Conservation (phyloP, 106 monocot genomes). For the Dendrobium nobile region DNA sequence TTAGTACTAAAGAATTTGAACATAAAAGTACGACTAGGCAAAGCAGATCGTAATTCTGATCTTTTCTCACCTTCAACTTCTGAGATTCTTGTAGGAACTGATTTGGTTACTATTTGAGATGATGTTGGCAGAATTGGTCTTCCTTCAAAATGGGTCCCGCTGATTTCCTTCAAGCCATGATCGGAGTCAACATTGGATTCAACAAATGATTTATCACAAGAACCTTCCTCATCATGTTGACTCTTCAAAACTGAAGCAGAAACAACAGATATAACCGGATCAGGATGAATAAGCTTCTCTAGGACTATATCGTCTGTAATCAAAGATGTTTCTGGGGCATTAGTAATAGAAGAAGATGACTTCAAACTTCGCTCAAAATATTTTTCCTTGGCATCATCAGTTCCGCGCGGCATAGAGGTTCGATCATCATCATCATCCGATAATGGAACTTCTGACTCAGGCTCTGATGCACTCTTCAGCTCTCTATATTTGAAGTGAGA, state of each 20-base stretch:
- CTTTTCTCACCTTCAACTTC: conserved; percentile 12
- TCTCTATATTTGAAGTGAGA: conserved; percentile 32
- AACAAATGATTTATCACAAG: not conserved
- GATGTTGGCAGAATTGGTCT: conserved; percentile 5
- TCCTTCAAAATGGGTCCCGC: conserved; percentile 29
- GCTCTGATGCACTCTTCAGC: conserved; percentile 34
- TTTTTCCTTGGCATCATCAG: conserved; percentile 27
- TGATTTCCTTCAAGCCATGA: conserved; percentile 49
- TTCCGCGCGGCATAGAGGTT: not conserved
- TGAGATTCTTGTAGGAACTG: conserved; percentile 17
- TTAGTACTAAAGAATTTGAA: not conserved
- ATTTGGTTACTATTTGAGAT: conserved; percentile 11
- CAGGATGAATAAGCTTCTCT: conserved; percentile 36
- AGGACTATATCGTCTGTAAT: conserved; percentile 10
- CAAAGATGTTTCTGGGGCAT: not conserved
- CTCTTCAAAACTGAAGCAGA: conserved; percentile 13
- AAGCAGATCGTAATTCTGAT: not conserved
- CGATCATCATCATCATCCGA: conserved; percentile 27
- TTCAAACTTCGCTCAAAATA: conserved; percentile 3
- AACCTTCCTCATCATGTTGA: not conserved
- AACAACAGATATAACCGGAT: conserved; percentile 12
- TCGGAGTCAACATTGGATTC: not conserved
- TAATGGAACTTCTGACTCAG: conserved; percentile 36
- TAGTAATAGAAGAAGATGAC: not conserved
- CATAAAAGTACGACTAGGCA: too few relatives aligned